These are phyloP conservation scores for Rosa multiflora DNA, from an alignment of 306 rosid species.

Conservation along the genomic window DNA sequence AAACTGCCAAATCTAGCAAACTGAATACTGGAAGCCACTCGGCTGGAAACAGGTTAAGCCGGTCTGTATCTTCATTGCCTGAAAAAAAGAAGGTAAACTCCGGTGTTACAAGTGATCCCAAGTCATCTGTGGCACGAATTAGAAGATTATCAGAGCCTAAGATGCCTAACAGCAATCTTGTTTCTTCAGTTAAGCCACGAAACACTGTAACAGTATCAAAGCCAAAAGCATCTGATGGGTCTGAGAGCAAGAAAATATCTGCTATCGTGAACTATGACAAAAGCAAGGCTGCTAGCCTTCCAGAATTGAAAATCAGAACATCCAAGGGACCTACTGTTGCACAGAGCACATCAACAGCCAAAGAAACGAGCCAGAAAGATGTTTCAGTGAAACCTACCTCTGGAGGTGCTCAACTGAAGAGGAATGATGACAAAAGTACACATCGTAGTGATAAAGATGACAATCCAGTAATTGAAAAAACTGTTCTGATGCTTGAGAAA, in stretches of 20 bases:
- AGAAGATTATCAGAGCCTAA: constrained; percentile 96
- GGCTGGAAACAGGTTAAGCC: constrained; percentile 60
- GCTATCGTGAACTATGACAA: constrained; percentile 76
- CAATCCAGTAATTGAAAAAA: constrained; percentile 80
- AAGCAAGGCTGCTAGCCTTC: constrained; percentile 84
- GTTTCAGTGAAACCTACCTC: constrained; percentile 41
- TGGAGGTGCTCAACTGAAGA: constrained; percentile 45
- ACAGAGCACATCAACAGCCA: constrained; percentile 42
- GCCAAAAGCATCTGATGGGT: constrained; percentile 50
- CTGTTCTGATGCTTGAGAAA: constrained; percentile 79
- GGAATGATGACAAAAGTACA: constrained; percentile 35
- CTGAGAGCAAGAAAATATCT: constrained; percentile 77
- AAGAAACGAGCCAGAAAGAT: constrained; percentile 50
- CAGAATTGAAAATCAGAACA: constrained; percentile 89
- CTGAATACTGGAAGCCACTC: constrained; percentile 49
- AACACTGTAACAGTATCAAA: constrained; percentile 41
- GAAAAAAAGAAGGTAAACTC: constrained; percentile 66
- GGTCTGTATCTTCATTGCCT: constrained; percentile 73
- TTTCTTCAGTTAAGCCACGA: constrained; percentile 49
- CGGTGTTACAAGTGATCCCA: constrained; percentile 52
- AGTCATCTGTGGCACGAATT: constrained; percentile 74
- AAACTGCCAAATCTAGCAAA: constrained; percentile 65
- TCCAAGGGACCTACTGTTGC: constrained; percentile 52
- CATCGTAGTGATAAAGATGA: constrained; percentile 51
- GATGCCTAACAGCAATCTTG: constrained; percentile 46